Base-by-base conservation (phyloP, 108 stramenopile genomes). In the Fragilaria crotonensis region DNA sequence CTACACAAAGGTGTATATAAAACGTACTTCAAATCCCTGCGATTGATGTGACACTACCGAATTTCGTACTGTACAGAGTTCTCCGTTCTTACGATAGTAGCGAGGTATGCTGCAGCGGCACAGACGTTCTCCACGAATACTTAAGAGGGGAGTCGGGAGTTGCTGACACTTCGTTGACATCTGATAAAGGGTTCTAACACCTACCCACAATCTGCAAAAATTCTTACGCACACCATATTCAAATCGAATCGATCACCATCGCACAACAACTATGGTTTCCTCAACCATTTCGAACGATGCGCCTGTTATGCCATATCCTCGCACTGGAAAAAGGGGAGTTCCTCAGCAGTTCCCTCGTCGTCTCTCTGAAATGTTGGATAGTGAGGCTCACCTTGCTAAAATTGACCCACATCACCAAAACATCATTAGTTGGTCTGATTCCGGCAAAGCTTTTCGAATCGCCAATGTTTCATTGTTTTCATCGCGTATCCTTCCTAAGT, bases 291-390 rank as follows among this genome's bases (percentile, higher is more conserved):
- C 36, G 11, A 41, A 41, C 36, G 36, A 41, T 14, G 36, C 14
- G 14, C 36, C 36, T 11, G 11, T 41, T 41, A 11, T 14, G 7
- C 14, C 36, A 11, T 41, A 41, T 41, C 88, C 88, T 58, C 69
- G 88, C 21, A 91, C 90, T 21, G 90, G 90, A 20, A 91, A 91
- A 68, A 54, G 90, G 54, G 90, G 90, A 7, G 85, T 84, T 9
- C 90, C 90, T 11, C 90, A 91, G 57, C 90, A 91, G 57, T 87
- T 91, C 60, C 85, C 90, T 41, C 64, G 90, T 45, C 64, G 80
- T 27, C 67, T 91, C 14, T 91, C 79, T 48, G 84, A 87, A 56
- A 87, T 91, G 90, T 70, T 91, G 4, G 84, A 91, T 36, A 50
- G 41, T 41, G 86, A 90, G 60, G 54, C 69, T 33, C 63, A 75